phyloP scores from a whole-genome alignment of 2,329 filamentous ascomycete species.

The Botrytis paeoniae region DNA sequence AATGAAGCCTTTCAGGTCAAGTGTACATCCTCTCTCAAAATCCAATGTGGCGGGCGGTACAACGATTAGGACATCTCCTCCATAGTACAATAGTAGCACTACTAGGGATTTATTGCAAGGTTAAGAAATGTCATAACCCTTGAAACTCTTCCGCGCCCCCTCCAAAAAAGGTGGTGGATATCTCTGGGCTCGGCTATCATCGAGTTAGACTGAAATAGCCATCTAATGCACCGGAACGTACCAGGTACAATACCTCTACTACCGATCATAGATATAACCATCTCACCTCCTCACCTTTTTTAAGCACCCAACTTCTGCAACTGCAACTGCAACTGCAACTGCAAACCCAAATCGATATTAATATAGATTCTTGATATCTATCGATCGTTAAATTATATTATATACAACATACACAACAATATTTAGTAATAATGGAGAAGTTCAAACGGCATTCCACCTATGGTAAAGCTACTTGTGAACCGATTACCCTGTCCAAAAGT shows the following conservation, averaged over 20 bases:
- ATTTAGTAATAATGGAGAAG: slow-evolving; percentile 1
- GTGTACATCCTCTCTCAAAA: neutral
- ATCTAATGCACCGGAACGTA: neutral
- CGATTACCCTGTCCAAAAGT: slow-evolving; percentile 6
- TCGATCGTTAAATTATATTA: neutral
- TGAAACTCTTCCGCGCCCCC: neutral
- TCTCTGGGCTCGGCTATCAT: slow-evolving; percentile 5
- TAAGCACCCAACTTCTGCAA: neutral
- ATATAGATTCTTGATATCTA: neutral
- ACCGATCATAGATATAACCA: slow-evolving; percentile 5
- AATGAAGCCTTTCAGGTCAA: neutral
- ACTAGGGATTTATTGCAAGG: neutral
- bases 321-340: neutral
- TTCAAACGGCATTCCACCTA: neutral
- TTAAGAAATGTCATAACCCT: neutral
- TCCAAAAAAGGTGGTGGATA: neutral
- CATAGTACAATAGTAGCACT: neutral
- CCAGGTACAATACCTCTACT: neutral
- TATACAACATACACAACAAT: neutral
- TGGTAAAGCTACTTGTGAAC: slow-evolving; percentile 14
- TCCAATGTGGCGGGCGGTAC: neutral
- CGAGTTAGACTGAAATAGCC: slow-evolving; percentile 6
- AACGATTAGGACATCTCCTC: neutral
- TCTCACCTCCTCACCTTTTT: neutral
- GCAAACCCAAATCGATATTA: too few species aligned